Percentiles rank a stretch among this genome's conserved stretches.
Conservation (phyloP, 805 yeast species). For the Candida loeiensis region DNA sequence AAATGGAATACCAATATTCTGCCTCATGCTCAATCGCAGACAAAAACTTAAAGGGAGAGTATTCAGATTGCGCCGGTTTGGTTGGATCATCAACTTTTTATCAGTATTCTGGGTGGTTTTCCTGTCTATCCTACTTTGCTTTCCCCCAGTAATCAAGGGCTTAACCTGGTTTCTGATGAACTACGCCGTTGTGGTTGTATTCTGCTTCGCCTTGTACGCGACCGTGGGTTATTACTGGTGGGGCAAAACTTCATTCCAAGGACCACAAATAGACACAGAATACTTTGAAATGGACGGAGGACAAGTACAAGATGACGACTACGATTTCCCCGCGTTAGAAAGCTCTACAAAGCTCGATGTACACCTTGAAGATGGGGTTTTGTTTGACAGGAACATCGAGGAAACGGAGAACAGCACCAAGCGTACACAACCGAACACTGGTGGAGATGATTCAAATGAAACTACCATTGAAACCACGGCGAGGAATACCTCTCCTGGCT, state of each 20-base stretch:
- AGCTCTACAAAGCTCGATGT: neutral
- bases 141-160: slow-evolving; percentile 58
- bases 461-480: too few species aligned
- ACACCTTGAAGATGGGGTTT: neutral
- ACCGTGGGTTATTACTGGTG: slow-evolving; percentile 51
- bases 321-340: neutral
- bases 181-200: slow-evolving; percentile 63
- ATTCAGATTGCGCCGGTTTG: slow-evolving; percentile 58
- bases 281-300: slow-evolving; percentile 33
- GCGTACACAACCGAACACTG: neutral
- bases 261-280: slow-evolving; percentile 54
- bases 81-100: slow-evolving; percentile 58
- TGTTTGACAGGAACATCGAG: neutral
- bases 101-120: slow-evolving; percentile 60
- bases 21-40: slow-evolving; percentile 58
- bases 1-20: slow-evolving; percentile 69
- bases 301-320: neutral
- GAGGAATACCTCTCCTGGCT: too few species aligned
- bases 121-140: slow-evolving; percentile 59
- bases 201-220: slow-evolving; percentile 45
- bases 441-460: neutral
- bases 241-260: slow-evolving; percentile 61
- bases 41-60: slow-evolving; percentile 64
- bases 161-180: slow-evolving; percentile 47
- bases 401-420: too few species aligned